These are phyloP conservation scores for Drechmeria coniospora DNA, from an alignment of 2,329 filamentous ascomycete species.

Conservation along the genomic window DNA sequence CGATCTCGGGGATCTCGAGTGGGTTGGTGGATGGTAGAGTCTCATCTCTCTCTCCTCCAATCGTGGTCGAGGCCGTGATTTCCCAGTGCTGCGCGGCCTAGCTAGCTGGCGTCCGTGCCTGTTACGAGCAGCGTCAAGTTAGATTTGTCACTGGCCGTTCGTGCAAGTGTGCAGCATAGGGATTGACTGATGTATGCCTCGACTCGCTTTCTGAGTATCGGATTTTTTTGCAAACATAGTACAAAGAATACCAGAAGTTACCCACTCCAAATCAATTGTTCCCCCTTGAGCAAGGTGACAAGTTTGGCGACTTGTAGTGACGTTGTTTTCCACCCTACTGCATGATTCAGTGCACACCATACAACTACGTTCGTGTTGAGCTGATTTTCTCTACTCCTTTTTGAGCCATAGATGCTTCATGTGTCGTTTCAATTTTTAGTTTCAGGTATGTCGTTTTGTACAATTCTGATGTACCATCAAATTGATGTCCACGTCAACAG, in stretches of 20 bases:
- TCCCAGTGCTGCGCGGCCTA: slow-evolving; percentile 3
- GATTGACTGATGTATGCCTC: slow-evolving; percentile 25
- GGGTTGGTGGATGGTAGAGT: slow-evolving; percentile 83
- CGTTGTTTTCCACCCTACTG: not conserved
- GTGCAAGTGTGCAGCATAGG: no score
- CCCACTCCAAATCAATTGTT: slow-evolving; percentile 31
- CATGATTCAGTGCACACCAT: no score
- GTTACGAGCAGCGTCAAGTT: no score
- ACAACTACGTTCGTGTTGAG: no score
- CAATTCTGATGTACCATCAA: no score
- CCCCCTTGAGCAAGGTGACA: not conserved
- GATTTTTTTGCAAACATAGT: slow-evolving; percentile 27
- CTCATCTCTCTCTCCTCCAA: slow-evolving; percentile 32
- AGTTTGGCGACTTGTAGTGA: not conserved
- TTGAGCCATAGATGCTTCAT: no score
- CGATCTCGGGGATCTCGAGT: slow-evolving; percentile 72
- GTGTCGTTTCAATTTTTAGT: no score
- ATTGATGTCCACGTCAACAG: no score
- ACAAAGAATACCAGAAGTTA: slow-evolving; percentile 49
- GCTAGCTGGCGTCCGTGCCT: no score
- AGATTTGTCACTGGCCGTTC: no score
- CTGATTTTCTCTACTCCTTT: no score
- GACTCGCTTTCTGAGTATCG: slow-evolving; percentile 53
- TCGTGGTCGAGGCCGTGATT: slow-evolving; percentile 39
- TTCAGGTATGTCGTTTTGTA: no score